A percentile compares a stretch with the other conserved stretches of the same genome.
phyloP scores from a whole-genome alignment of 805 yeast genomes.

The Myxozyma neotropica region DNA sequence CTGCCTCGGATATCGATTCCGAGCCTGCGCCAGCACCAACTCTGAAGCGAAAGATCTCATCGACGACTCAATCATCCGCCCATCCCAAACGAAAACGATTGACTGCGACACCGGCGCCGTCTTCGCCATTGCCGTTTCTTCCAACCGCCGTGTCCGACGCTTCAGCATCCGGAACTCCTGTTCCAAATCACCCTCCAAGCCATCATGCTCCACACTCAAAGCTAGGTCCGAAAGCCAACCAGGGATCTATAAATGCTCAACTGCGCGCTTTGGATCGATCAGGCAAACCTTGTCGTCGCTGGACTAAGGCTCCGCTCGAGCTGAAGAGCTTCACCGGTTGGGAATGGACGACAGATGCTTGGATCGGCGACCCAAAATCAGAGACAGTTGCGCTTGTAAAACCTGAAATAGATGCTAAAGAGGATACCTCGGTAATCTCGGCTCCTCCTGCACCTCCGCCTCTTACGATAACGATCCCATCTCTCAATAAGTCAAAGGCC shows the following conservation, averaged over 20 bases:
- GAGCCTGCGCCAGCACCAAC: background rate
- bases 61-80: too few relatives aligned
- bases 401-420: constrained; percentile 3
- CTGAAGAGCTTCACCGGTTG: constrained; percentile 53
- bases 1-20: constrained; percentile 9
- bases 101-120: constrained; percentile 12
- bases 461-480: constrained; percentile 30
- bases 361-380: constrained; percentile 45
- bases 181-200: background rate
- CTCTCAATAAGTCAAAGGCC: constrained; percentile 10
- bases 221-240: constrained; percentile 38
- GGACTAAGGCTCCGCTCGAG: constrained; percentile 48
- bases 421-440: background rate
- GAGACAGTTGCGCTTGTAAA: background rate
- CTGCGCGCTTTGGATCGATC: constrained; percentile 48
- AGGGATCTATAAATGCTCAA: constrained; percentile 42
- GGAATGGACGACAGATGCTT: constrained; percentile 43
- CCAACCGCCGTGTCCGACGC: constrained; percentile 15
- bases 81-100: constrained; percentile 17
- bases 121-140: constrained; percentile 17
- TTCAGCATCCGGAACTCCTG: constrained; percentile 7
- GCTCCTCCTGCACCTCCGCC: constrained; percentile 32
- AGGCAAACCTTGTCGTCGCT: constrained; percentile 50
- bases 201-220: constrained; percentile 32
- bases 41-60: constrained; percentile 9